Base-by-base conservation (phyloP, 208 protist genomes). In the Leishmania turanica region DNA sequence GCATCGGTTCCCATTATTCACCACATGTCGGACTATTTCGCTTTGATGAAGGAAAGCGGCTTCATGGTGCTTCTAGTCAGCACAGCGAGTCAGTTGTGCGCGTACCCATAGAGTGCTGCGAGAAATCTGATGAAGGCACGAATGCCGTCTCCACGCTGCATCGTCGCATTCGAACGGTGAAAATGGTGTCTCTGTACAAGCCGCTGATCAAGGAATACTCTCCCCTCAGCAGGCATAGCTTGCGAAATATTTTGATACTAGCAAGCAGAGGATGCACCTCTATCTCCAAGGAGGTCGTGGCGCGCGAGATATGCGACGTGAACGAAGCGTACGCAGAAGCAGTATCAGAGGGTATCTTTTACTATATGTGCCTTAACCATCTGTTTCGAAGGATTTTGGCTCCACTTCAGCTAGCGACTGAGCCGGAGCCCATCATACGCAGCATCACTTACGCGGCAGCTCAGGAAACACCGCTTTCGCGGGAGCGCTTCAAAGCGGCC, bases 1-100 rank as follows among this genome's bases (percentile, higher is more conserved):
- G 95, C 54, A 97, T 98, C 65, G 95, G 92, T 17, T 90, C 89
- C n/a, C 93, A 98, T 84, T 96, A 95, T 86, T 98, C 95, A 3
- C 92, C 90, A 24, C 88, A 90, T 72, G 92, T 96, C 7, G 95
- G 93, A 9, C 78, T 87, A 31, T 98, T 97, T 89, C 62, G 81
- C 17, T 92, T 92, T 73, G 64, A 58, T 1, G 77, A 81, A 53
- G 73, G 60, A 24, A 75, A 81, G 11, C 21, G 53, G 51, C 15
- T 56, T 51, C 74, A 19, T 49, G 56, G 6, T 34, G 37, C 49
- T 47, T 51, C 8, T 49, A 21, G 6, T 19, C 37, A 77, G 40
- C 37, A 65, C 9, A 27, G 56, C 24, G 31, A 66, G 31, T 0
- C 74, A 24, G n/a, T 58, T 37, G 82, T 93, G 27, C 84, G 95